These are phyloP conservation scores for Salix exigua DNA, from an alignment of 345 rosid species.

Conservation along the genomic window DNA sequence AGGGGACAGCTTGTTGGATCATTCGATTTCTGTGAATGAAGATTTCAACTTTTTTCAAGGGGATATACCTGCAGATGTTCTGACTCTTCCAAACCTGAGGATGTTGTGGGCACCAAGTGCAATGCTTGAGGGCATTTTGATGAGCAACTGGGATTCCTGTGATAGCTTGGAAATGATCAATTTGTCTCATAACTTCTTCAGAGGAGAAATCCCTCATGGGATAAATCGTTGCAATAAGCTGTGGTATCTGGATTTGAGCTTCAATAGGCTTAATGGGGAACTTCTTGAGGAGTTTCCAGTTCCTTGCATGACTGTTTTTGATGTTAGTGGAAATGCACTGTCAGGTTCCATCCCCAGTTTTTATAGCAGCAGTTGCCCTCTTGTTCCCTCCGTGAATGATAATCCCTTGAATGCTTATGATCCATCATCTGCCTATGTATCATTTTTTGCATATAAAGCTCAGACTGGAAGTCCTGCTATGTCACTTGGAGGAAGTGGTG, in stretches of 20 bases:
- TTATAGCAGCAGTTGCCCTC: slow-evolving; percentile 40
- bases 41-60: slow-evolving; percentile 82
- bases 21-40: slow-evolving; percentile 41
- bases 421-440: slow-evolving; percentile 49
- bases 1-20: slow-evolving; percentile 35
- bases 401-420: slow-evolving; percentile 29
- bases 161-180: slow-evolving; percentile 72
- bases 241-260: slow-evolving; percentile 66
- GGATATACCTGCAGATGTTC: slow-evolving; percentile 51
- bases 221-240: slow-evolving; percentile 60
- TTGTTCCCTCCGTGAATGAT: slow-evolving; percentile 30
- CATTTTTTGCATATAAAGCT: slow-evolving; percentile 46
- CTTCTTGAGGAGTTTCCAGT: slow-evolving; percentile 52
- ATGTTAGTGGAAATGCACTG: slow-evolving; percentile 60
- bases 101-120: slow-evolving; percentile 89
- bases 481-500: slow-evolving; percentile 36
- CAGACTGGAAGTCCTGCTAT: slow-evolving; percentile 34
- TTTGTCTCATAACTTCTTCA: slow-evolving; percentile 69
- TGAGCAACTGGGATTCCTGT: slow-evolving; percentile 67
- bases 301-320: slow-evolving; percentile 83
- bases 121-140: slow-evolving; percentile 59
- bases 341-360: slow-evolving; percentile 73
- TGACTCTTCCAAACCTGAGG: slow-evolving; percentile 61
- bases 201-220: slow-evolving; percentile 49
- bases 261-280: slow-evolving; percentile 57